A percentile compares a stretch with the other conserved stretches of the same genome.
Conservation (phyloP, 1,284 basidiomycete genomes). For the Anthracocystis panici-leucophaei region DNA sequence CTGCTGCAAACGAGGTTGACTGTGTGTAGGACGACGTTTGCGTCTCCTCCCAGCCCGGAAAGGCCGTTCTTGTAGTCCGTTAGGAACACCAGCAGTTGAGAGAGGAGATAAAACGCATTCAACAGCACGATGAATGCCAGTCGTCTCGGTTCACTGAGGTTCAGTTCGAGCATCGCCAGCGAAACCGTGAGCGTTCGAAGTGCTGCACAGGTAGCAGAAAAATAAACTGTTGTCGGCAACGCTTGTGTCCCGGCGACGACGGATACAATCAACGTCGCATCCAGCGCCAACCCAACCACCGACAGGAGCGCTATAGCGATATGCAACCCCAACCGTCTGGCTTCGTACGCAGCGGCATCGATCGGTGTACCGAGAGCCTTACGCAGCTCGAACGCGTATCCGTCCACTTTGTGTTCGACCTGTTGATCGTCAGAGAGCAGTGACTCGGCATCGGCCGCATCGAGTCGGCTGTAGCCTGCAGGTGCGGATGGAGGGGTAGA, state of each 20-base stretch:
- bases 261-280: conserved; percentile 24
- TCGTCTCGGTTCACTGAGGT: conserved; percentile 12
- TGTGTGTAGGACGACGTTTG: background rate
- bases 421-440: background rate
- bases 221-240: conserved; percentile 9
- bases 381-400: conserved; percentile 18
- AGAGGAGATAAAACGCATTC: conserved; percentile 11
- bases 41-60: conserved; percentile 4
- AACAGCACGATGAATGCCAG: conserved; percentile 16
- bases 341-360: conserved; percentile 12
- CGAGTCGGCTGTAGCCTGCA: conserved; percentile 9
- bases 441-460: background rate
- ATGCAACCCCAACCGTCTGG: conserved; percentile 14
- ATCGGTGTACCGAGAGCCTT: conserved; percentile 29
- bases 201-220: conserved; percentile 14
- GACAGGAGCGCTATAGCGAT: conserved; percentile 19
- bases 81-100: conserved; percentile 23
- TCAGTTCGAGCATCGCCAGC: conserved; percentile 28
- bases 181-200: conserved; percentile 22
- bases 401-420: conserved; percentile 21
- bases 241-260: background rate
- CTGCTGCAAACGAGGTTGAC: conserved; percentile 6
- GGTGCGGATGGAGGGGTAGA: background rate
- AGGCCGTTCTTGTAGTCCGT: conserved; percentile 14
- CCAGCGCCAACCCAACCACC: conserved; percentile 31